Base-by-base conservation (phyloP, 2,329 filamentous ascomycete species). In the Alternaria ethzedia region DNA sequence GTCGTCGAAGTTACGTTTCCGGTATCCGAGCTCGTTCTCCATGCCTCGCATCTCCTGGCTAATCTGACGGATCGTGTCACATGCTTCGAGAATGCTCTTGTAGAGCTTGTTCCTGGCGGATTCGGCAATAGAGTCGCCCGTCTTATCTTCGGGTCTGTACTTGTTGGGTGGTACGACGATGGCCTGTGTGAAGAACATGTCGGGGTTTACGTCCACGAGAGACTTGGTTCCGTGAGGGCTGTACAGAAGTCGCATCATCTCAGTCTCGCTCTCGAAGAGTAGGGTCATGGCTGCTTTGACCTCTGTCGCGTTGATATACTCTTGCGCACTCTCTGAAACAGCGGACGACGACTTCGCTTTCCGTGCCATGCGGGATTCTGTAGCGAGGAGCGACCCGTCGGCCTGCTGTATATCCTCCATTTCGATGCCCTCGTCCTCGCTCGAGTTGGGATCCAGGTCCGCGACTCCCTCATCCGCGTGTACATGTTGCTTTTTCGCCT, bases 111-210 rank as follows among this genome's bases (percentile, higher is more conserved):
- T 99, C 78, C 97, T 92, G 71, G 94, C 89, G 4, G 93, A 91
- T 79, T 99, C 96, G 25, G 93, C 88, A 67, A 98, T 91, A 58
- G 94, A 89, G 46, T 91, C 89, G 36, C 93, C 93, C 28, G 92
- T 94, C 63, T 89, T 87, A 10, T 94, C 93, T 78, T 96, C 93
- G 12, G 96, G 94, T 44, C 96, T 90, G 79, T 91, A 99, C 72
- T 90, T 91, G 78, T 97, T 99, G 3, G 96, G 96, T 2, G 96
- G 94, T 0, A 99, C 93, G 13, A 98, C 84, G 56, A 99, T 84
- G 36, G 89, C 90, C 60, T 91, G 90, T 60, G 98, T 85, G 82
- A 99, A 99, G 82, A 99, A 98, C 90, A 98, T 97, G 70, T 97
- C 92, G 2, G 93, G 88, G 3, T 84, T 89, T n/a, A 93, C 83